A percentile compares a stretch with the other conserved stretches of the same genome.
Conservation (phyloP, 345 rosid species). For the Eutrema heterophyllum region DNA sequence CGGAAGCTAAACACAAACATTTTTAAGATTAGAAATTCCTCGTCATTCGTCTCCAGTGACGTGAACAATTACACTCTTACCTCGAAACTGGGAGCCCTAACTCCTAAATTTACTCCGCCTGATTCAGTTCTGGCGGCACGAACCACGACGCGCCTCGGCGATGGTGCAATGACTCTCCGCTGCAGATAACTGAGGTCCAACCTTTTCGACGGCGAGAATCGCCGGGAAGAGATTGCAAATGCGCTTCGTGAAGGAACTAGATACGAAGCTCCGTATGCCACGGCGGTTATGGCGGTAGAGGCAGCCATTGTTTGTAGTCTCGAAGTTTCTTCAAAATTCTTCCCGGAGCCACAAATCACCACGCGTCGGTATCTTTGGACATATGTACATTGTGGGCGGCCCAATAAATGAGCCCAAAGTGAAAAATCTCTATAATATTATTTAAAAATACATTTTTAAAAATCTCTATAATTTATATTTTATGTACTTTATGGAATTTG, state of each 20-base stretch:
- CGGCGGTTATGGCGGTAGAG: slow-evolving; percentile 27
- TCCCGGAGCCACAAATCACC: not conserved
- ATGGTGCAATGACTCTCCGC: slow-evolving; percentile 26
- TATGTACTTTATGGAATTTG: no score
- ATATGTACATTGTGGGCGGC: not conserved
- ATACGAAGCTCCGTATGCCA: slow-evolving; percentile 18
- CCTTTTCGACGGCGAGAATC: slow-evolving; percentile 15
- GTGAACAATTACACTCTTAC: slow-evolving; percentile 17
- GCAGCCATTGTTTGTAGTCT: slow-evolving; percentile 37
- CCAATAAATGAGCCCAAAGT: not conserved
- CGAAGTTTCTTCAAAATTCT: not conserved
- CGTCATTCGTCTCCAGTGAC: not conserved
- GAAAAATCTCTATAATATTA: no score
- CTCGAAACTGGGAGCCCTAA: slow-evolving; percentile 66
- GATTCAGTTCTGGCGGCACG: slow-evolving; percentile 69
- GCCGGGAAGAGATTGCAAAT: slow-evolving; percentile 2
- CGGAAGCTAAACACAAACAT: slow-evolving; percentile 40
- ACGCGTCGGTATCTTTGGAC: not conserved
- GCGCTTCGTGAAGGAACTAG: slow-evolving; percentile 4
- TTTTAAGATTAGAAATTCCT: not conserved
- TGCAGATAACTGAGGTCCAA: slow-evolving; percentile 27
- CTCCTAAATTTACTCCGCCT: slow-evolving; percentile 52
- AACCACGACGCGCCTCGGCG: slow-evolving; percentile 37
- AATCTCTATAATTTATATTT: no score
- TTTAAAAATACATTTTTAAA: no score